These are phyloP conservation scores for Piloderma croceum DNA, from an alignment of 768 basidiomycete species.

Conservation along the genomic window DNA sequence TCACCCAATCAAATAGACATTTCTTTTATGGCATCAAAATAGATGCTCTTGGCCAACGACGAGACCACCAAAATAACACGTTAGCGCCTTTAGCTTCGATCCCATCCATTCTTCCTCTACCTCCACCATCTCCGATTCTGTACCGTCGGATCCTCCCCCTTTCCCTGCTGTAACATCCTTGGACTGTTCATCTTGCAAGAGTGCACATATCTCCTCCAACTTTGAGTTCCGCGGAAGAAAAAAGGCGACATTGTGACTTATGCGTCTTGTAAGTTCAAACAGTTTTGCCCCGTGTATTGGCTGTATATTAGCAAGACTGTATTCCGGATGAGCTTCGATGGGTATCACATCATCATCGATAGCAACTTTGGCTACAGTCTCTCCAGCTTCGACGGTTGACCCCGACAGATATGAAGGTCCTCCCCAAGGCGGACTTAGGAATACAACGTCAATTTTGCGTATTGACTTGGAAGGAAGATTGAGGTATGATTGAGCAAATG, in stretches of 20 bases:
- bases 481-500: constrained; percentile 61
- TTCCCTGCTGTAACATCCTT: neutral
- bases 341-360: constrained; percentile 8
- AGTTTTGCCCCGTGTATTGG: constrained; percentile 83
- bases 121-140: constrained; percentile 47
- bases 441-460: constrained; percentile 79
- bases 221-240: constrained; percentile 82
- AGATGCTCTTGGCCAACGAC: constrained; percentile 60
- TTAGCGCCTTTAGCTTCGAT: constrained; percentile 85
- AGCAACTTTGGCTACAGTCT: constrained; percentile 8
- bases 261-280: constrained; percentile 61
- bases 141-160: constrained; percentile 1
- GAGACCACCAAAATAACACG: constrained; percentile 90
- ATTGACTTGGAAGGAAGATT: constrained; percentile 19
- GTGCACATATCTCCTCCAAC: constrained; percentile 62
- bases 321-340: constrained; percentile 43
- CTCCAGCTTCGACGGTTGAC: constrained; percentile 14
- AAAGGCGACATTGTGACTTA: constrained; percentile 83
- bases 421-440: constrained; percentile 95
- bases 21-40: constrained; percentile 46
- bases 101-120: constrained; percentile 98
- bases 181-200: constrained; percentile 29
- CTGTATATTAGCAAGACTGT: constrained; percentile 63
- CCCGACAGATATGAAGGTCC: constrained; percentile 66
- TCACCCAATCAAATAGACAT: too few relatives aligned